These are phyloP conservation scores for Rhizomucor pusillus DNA, from an alignment of 371 early-diverging fungal species.

Conservation along the genomic window DNA sequence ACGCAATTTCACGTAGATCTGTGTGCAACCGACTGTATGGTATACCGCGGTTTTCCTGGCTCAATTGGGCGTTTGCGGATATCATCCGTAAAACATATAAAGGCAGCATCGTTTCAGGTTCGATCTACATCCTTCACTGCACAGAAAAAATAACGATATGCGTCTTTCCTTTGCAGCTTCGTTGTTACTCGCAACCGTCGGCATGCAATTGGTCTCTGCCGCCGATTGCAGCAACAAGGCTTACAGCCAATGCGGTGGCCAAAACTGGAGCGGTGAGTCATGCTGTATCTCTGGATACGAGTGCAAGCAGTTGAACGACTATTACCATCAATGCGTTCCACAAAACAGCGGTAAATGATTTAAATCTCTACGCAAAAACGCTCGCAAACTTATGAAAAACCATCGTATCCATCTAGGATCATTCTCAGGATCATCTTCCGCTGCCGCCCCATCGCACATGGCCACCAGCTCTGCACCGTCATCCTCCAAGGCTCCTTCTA, in stretches of 20 bases:
- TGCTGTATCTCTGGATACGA: constrained; percentile 36
- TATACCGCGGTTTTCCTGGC: too few species aligned
- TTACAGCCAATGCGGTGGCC: constrained; percentile 37
- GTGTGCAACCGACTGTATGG: too few species aligned
- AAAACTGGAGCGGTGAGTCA: constrained; percentile 27
- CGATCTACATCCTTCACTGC: constrained; percentile 2
- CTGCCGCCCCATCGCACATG: not conserved
- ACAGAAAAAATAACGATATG: not conserved
- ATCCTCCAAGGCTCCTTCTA: constrained; percentile 18
- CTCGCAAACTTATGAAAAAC: not conserved
- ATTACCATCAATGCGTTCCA: constrained; percentile 38
- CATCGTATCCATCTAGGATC: not conserved
- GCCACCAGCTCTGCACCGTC: constrained; percentile 1
- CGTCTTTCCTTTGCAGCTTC: constrained; percentile 4
- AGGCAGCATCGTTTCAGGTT: too few species aligned
- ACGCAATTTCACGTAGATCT: too few species aligned
- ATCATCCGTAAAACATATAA: too few species aligned
- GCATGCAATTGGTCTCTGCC: constrained; percentile 5
- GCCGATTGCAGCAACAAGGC: constrained; percentile 15
- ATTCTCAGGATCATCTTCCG: constrained; percentile 3
- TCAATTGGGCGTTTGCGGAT: too few species aligned
- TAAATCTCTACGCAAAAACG: too few species aligned
- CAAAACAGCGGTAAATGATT: constrained; percentile 4
- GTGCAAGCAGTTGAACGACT: constrained; percentile 24
- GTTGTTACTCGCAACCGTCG: constrained; percentile 3